Percentiles rank a stretch among this genome's conserved stretches.
These are phyloP conservation scores for Pythium utonaiense DNA, from an alignment of 352 stramenopile genomes.

Conservation along the genomic window DNA sequence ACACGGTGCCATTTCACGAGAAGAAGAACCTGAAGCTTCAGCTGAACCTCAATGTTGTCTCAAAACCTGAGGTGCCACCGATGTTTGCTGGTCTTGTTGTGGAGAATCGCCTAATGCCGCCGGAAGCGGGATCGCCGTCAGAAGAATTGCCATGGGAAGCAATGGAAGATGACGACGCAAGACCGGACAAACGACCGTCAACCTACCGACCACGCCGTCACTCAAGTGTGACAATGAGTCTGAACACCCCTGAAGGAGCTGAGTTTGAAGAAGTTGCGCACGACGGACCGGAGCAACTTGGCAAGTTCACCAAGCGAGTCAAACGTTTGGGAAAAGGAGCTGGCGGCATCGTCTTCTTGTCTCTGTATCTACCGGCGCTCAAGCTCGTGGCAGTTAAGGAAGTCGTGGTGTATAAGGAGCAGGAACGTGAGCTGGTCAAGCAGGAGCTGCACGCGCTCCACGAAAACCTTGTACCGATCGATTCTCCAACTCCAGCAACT, in stretches of 20 bases:
- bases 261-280: constrained; percentile 74
- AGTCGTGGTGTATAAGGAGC: constrained; percentile 74
- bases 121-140: not conserved
- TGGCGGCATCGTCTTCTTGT: constrained; percentile 77
- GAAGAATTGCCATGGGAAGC: constrained; percentile 17
- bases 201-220: constrained; percentile 29
- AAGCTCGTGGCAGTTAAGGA: constrained; percentile 88
- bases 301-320: constrained; percentile 56
- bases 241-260: constrained; percentile 57
- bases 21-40: constrained; percentile 57
- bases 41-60: constrained; percentile 41
- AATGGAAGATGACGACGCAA: constrained; percentile 9
- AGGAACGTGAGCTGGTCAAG: constrained; percentile 81
- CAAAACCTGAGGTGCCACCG: constrained; percentile 31
- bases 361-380: constrained; percentile 76
- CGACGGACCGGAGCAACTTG: constrained; percentile 64
- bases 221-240: constrained; percentile 56
- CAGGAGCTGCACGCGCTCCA: constrained; percentile 86
- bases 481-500: constrained; percentile 15
- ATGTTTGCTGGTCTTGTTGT: constrained; percentile 27
- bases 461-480: constrained; percentile 71
- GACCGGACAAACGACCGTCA: not conserved
- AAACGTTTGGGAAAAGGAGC: constrained; percentile 80
- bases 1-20: constrained; percentile 21
- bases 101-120: not conserved